Evolutionary conservation across 2,329 filamentous ascomycete species (phyloP).

Genomic region (Paecilomyces sp.): DNA sequence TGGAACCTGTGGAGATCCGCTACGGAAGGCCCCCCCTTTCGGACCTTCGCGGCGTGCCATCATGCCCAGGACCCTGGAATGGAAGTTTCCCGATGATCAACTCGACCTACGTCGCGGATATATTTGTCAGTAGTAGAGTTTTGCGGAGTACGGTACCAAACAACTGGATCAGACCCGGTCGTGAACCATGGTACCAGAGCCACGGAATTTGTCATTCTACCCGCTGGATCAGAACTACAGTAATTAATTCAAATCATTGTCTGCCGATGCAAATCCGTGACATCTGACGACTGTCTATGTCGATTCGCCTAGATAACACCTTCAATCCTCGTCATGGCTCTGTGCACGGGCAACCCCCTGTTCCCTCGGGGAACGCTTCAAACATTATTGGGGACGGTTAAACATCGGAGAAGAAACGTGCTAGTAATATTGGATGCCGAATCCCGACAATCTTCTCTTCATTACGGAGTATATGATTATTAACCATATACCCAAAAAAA

Average conservation of each 20-base stretch:
- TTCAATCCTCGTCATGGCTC: not conserved
- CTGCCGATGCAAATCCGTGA: not conserved
- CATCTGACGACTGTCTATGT: not conserved
- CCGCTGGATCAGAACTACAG: not conserved
- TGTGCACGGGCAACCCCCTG: not conserved
- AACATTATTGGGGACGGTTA: not conserved
- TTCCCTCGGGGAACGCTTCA: not conserved
- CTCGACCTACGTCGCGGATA: not conserved
- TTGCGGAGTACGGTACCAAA: not conserved
- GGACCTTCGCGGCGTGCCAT: not conserved
- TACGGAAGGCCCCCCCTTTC: not conserved
- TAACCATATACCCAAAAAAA: not conserved
- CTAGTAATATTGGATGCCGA: not conserved
- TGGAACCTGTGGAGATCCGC: not conserved
- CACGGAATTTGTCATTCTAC: not conserved
- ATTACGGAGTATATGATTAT: not conserved
- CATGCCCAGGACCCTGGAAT: no score
- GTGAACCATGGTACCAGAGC: not conserved
- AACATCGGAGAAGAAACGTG: not conserved
- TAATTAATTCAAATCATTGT: not conserved
- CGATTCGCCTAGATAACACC: not conserved
- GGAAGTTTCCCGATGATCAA: not conserved
- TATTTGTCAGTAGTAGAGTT: not conserved
- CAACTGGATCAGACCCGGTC: not conserved
- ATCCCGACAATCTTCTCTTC: not conserved